Base-by-base conservation (phyloP, 1,284 basidiomycete genomes). In the Neolentinus lepideus region DNA sequence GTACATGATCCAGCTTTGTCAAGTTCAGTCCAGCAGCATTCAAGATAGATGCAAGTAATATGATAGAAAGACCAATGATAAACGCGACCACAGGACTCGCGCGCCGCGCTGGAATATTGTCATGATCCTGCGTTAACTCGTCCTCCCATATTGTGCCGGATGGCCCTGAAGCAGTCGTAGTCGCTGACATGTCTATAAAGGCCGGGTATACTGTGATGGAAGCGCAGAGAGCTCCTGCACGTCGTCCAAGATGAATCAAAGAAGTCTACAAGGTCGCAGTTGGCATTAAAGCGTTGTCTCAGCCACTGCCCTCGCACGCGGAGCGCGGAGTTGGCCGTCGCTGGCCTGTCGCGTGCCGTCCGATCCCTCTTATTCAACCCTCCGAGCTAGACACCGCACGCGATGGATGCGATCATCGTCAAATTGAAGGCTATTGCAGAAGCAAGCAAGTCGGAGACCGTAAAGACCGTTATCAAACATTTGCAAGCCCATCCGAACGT, bases 1-100 rank as follows among this genome's bases (percentile, higher is more conserved):
- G 59, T 60, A 88, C 88, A 79, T 91, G 88, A 69, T 93, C 90
- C 33, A 92, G 71, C 68, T 93, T 93, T 47, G 88, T 90, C 58
- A 93, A 72, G 66, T 92, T 93, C 50, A 93, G 75, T 22, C 92
- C 91, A 1, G 87, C 88, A 43, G 91, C 92, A 63, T 93, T 94
- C 61, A 92, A 76, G 12, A 93, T 79, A 8, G 87, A 90, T 0
- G 92, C 88, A 14, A 88, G 73, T 1, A 88, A 72, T 47, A 92
- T 82, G 63, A 94, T 93, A 38, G 83, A 70, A 55, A 93, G 80
- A 6, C 90, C 89, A 58, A 91, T 91, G 59, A 91, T 83, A 66
- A 92, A 92, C 2, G 85, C 81, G 31, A 86, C 77, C 57, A 87
- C 81, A 16, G 88, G 76, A 65, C 72, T 85, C n/a, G 66, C 74